Evolutionary conservation across 331 rosid species (phyloP), one percentile per base, ranked within the genome.

Genomic region (Ulmus americana): DNA sequence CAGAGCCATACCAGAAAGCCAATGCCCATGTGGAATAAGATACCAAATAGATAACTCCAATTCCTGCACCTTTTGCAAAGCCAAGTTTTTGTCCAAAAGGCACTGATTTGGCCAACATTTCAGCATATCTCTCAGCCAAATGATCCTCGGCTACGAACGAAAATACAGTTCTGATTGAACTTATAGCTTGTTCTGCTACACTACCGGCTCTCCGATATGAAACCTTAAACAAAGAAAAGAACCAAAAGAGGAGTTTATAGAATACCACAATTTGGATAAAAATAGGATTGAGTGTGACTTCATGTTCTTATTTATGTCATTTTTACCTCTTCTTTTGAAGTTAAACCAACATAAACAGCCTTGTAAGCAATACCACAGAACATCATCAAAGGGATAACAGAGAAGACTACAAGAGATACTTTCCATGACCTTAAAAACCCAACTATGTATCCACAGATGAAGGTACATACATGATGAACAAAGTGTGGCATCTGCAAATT

Each of bases 11-110:
- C 94, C 90, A 92, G 73, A 92, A 92, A 65, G 95, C 96, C 80
- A 89, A 79, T 3, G 98, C 98, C 95, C 96, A 86, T 20, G 91
- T 92, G 61, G 95, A 78, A 75, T 89, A 92, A 16, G 91, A 72
- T 61, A 92, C 91, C 55, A 92, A 66, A 75, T 88, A 89, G 45
- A 89, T 88, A 45, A 89, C 72, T 28, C 98, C 96, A 67, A 88
- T 74, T 44, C 97, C 97, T 16, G 74, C 91, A 73, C 97, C 96
- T 61, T 88, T 88, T 4, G 95, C 85, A 73, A 92, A 92, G 22
- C 98, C 95, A 64, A 86, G 15, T 77, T 64, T 88, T 64, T 70
- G 84, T 16, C 98, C 98, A 48, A 79, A 62, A 7, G 94, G 85
- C 40, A 81, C 72, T 73, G 90, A 88, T 51, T 79, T 80, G 63